phyloP scores from a whole-genome alignment of 805 yeast species.

The Schwanniomyces polymorphus region DNA sequence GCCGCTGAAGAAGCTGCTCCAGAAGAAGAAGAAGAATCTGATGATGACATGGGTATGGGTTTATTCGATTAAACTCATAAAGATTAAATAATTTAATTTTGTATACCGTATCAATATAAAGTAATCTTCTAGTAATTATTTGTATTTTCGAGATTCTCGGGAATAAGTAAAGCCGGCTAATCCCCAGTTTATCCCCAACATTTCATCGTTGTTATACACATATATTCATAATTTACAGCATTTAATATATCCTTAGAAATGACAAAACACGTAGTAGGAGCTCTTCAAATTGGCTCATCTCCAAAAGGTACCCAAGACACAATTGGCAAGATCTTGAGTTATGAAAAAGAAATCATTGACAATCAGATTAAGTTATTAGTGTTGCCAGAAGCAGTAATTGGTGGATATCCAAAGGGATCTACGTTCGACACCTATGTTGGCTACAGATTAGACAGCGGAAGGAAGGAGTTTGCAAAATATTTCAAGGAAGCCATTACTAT shows the following conservation, averaged over 20 bases:
- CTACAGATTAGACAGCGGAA: conserved; percentile 39
- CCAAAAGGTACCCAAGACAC: conserved; percentile 38
- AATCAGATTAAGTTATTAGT: conserved; percentile 37
- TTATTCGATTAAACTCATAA: conserved; percentile 79
- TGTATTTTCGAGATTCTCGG: too few species aligned
- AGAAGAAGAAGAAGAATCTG: conserved; percentile 69
- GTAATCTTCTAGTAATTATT: background rate
- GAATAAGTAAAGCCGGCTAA: too few species aligned
- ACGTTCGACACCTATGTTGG: conserved; percentile 45
- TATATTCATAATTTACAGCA: too few species aligned
- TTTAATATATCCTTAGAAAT: background rate
- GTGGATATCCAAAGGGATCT: conserved; percentile 48
- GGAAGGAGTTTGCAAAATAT: conserved; percentile 38
- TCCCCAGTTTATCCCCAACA: too few species aligned
- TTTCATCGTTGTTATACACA: too few species aligned
- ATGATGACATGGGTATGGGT: conserved; percentile 98
- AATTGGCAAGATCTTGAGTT: conserved; percentile 34
- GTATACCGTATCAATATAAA: conserved; percentile 2
- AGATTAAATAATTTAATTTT: conserved; percentile 1
- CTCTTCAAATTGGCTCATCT: conserved; percentile 43
- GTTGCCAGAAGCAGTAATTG: conserved; percentile 47
- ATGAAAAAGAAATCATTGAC: conserved; percentile 32
- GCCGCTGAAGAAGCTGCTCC: conserved; percentile 71
- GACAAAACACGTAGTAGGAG: conserved; percentile 33
- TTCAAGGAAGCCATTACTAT: conserved; percentile 31